Evolutionary conservation across 83 land plant genomes (phyloP).

Genomic region (Picea abies): DNA sequence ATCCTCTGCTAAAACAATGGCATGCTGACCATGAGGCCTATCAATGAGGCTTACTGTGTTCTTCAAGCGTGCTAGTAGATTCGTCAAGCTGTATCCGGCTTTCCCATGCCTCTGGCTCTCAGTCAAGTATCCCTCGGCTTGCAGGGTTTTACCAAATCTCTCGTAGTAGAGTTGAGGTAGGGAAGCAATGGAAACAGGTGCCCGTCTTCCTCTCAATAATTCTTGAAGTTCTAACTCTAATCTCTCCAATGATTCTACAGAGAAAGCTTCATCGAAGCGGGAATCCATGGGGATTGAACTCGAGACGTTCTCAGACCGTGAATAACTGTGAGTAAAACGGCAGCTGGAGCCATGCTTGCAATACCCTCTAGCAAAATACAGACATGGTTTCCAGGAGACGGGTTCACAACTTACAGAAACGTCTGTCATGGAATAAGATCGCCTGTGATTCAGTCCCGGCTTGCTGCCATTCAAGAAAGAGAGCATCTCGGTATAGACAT

Average conservation of each 20-base stretch:
- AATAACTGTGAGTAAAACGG: conserved; percentile 63
- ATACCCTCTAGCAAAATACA: conserved; percentile 70
- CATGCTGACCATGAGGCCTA: conserved; percentile 98
- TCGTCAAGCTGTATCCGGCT: conserved; percentile 94
- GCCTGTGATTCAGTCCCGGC: neutral
- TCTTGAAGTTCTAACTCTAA: conserved; percentile 77
- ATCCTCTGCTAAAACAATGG: conserved; percentile 93
- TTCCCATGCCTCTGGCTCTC: conserved; percentile 99
- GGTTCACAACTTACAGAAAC: neutral
- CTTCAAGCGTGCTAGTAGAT: conserved; percentile 87
- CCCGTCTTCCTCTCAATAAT: conserved; percentile 61
- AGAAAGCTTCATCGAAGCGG: conserved; percentile 45
- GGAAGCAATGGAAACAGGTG: conserved; percentile 87
- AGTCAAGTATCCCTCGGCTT: conserved; percentile 92
- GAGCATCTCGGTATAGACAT: conserved; percentile 12
- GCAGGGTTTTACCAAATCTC: conserved; percentile 72
- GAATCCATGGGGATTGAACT: conserved; percentile 33
- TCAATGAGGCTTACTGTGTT: conserved; percentile 79
- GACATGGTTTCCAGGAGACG: conserved; percentile 66
- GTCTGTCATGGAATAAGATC: neutral
- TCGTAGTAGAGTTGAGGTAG: conserved; percentile 81
- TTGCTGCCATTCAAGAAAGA: conserved; percentile 26
- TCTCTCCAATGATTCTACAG: conserved; percentile 60
- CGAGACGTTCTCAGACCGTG: conserved; percentile 24
- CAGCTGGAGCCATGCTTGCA: conserved; percentile 86